Evolutionary conservation across 257 asterid species (phyloP).

Genomic region (Solanum chiquidenum): DNA sequence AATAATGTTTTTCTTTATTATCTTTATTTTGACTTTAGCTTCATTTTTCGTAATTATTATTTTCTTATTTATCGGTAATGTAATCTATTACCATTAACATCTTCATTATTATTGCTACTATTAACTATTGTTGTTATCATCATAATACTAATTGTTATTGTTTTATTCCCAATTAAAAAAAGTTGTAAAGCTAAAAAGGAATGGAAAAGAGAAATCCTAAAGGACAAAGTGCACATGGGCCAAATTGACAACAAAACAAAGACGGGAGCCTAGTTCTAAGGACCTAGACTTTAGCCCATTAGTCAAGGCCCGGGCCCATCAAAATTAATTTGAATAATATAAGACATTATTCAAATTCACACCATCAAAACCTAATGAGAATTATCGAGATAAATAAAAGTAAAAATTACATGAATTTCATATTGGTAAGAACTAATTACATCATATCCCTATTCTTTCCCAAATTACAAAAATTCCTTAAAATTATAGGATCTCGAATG

Average conservation of each 20-base stretch:
- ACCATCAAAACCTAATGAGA: too few species aligned
- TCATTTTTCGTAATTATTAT: not conserved
- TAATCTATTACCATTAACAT: not conserved
- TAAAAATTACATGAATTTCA: too few species aligned
- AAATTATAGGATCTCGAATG: too few species aligned
- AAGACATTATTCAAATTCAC: not conserved
- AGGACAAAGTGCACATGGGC: not conserved
- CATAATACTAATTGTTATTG: not conserved
- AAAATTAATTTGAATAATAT: not conserved
- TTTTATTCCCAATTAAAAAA: not conserved
- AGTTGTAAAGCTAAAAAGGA: not conserved
- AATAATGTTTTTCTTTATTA: too few species aligned
- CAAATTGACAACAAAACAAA: not conserved
- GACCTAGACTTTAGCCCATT: not conserved
- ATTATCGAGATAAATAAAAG: too few species aligned
- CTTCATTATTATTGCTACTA: not conserved
- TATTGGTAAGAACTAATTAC: too few species aligned
- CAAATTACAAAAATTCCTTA: too few species aligned
- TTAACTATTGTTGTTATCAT: not conserved
- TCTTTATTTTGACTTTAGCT: too few species aligned
- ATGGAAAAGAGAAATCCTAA: not conserved
- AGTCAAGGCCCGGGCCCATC: not conserved
- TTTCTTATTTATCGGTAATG: not conserved
- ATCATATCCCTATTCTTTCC: too few species aligned
- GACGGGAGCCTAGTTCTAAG: too few species aligned